Base-by-base conservation (phyloP, 1,284 basidiomycete species). In the Ustilago vetiveriae region DNA sequence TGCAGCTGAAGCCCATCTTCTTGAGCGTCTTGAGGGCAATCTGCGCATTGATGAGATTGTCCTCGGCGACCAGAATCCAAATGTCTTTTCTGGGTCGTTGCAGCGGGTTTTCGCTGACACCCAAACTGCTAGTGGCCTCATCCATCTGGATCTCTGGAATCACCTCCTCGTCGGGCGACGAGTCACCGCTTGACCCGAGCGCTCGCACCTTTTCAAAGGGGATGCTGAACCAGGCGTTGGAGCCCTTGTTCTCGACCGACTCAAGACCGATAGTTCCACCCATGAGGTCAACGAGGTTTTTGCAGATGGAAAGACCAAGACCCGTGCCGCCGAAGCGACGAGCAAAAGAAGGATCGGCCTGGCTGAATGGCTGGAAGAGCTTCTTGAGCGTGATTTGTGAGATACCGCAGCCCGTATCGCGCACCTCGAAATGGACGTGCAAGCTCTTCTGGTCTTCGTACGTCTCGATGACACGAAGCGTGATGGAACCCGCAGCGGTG, bases 391-490 rank as follows among this genome's bases (percentile, higher is more conserved):
- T 74, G 16, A 60, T 56, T 14, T 72, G 49, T 7, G 69, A 75
- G 51, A 83, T 83, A 43, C 82, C 82, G 35, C 79, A 76, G 29
- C 82, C 82, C 14, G 82, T 82, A 47, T 83, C 82, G 30, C 74
- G 64, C 9, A 83, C 74, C 38, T 80, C 72, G 46, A 82, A 82
- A 19, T 70, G 69, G 9, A 81, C 74, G 24, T 70, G 56, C 3
- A 82, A 42, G 30, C 50, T 66, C 23, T 65, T 55, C 11, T 66
- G 60, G 22, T 77, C 67, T 51, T 82, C 80, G 24, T 53, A 67
- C 3, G 75, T 60, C 41, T 75, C 72, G 42, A 72, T 65, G 46
- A 80, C 65, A 0, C 67, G 56, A 19, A 83, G 69, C 22, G 76
- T 80, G 66, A 83, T 79, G 24, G 67, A 53, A 36, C 83, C 83